Percentiles rank a stretch among this genome's conserved stretches.
Evolutionary conservation across 2,329 filamentous ascomycete genomes (phyloP).

Genomic region (Nemania sp.): DNA sequence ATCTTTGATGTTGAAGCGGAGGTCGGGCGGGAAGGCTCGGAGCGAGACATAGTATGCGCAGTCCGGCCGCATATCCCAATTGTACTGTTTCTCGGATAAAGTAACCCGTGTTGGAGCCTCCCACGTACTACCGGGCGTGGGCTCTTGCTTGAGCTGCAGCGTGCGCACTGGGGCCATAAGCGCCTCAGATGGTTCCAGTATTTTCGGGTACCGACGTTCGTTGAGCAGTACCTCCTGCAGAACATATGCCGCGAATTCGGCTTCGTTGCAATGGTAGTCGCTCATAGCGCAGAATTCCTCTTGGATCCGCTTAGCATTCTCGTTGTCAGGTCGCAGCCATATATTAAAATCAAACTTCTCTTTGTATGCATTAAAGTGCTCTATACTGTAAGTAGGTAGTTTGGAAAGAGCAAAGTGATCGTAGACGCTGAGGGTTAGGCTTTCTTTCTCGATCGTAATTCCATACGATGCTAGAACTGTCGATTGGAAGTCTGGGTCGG

Average conservation of each 20-base stretch:
- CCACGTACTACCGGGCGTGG: neutral
- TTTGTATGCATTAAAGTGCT: neutral
- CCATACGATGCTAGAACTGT: neutral
- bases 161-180: conserved; percentile 2
- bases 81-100: conserved; percentile 1
- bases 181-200: neutral
- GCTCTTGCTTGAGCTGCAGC: neutral
- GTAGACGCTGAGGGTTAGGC: neutral
- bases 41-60: conserved; percentile 7
- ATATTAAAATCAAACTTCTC: neutral
- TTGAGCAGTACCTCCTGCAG: neutral
- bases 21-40: neutral
- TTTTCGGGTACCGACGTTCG: neutral
- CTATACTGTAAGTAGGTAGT: neutral
- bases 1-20: neutral
- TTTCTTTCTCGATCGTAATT: conserved; percentile 5
- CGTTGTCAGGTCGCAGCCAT: neutral
- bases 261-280: neutral
- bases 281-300: conserved; percentile 1
- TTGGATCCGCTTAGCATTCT: conserved; percentile 1
- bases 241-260: neutral
- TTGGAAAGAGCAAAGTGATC: conserved; percentile 5
- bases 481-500: conserved; percentile 6
- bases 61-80: neutral
- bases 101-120: neutral